A percentile compares a stretch with the other conserved stretches of the same genome.
Conservation (phyloP, 2,329 filamentous ascomycete species). For the Aspergillus terreus region DNA sequence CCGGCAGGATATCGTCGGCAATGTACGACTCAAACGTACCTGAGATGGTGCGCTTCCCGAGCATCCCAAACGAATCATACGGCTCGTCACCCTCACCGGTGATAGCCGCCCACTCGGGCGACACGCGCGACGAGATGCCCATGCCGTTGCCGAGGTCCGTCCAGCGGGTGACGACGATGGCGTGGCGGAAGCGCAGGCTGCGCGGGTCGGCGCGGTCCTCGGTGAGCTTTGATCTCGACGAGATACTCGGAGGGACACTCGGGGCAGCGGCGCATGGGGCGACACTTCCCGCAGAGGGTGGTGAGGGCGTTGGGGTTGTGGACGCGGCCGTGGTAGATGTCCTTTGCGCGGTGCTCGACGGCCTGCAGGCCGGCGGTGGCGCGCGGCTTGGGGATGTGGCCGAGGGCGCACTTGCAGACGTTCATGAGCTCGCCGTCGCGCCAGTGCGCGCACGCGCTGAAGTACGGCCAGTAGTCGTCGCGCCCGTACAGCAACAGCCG, state of each 20-base stretch:
- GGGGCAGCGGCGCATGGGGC: slow-evolving; percentile 58
- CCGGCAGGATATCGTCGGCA: slow-evolving; percentile 52
- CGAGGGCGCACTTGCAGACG: slow-evolving; percentile 58
- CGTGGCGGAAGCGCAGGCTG: slow-evolving; percentile 52
- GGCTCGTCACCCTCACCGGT: slow-evolving; percentile 39
- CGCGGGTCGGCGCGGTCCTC: slow-evolving; percentile 50
- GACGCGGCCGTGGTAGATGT: slow-evolving; percentile 21
- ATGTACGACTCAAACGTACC: slow-evolving; percentile 58
- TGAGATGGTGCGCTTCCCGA: slow-evolving; percentile 55
- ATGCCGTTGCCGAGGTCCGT: slow-evolving; percentile 58
- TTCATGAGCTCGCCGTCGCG: slow-evolving; percentile 58
- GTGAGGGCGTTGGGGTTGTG: slow-evolving; percentile 43
- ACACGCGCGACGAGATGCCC: slow-evolving; percentile 39
- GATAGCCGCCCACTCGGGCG: slow-evolving; percentile 55
- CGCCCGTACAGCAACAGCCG: slow-evolving; percentile 57
- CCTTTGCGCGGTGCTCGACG: slow-evolving; percentile 41
- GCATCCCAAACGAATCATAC: slow-evolving; percentile 53
- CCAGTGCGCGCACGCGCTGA: slow-evolving; percentile 62
- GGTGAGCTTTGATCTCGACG: slow-evolving; percentile 56
- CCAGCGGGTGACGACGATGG: slow-evolving; percentile 60
- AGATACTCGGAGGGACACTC: slow-evolving; percentile 62
- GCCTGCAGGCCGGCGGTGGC: slow-evolving; percentile 37
- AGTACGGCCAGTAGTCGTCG: slow-evolving; percentile 60
- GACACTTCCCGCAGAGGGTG: slow-evolving; percentile 52
- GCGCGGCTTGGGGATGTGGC: slow-evolving; percentile 51